phyloP scores from a whole-genome alignment of 352 stramenopile species.

The Aphanomyces invadans region DNA sequence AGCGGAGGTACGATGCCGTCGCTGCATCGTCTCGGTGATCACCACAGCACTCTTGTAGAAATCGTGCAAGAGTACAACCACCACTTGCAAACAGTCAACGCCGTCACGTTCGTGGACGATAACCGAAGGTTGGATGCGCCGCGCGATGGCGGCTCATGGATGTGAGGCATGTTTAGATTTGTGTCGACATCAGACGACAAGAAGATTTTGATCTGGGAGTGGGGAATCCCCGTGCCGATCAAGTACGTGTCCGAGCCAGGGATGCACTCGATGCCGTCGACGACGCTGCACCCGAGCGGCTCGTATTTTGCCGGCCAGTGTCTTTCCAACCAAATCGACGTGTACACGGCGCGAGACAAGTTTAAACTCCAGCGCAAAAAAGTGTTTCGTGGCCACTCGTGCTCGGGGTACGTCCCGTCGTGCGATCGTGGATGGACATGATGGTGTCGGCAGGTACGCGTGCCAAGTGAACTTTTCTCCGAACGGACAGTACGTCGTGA shows the following conservation, averaged over 20 bases:
- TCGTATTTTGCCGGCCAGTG: constrained; percentile 93
- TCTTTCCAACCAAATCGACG: constrained; percentile 98
- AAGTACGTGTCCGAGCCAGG: constrained; percentile 99
- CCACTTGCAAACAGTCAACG: constrained; percentile 97
- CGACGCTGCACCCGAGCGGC: constrained; percentile 90
- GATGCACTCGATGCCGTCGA: constrained; percentile 98
- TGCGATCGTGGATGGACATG: no score
- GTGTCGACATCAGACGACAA: constrained; percentile 98
- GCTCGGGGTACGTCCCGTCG: constrained; percentile 87
- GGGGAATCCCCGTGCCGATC: constrained; percentile 95
- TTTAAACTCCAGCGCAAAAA: constrained; percentile 94
- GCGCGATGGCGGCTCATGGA: background rate
- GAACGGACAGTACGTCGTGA: constrained; percentile 92
- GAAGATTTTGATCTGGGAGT: constrained; percentile 98
- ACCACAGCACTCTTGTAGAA: constrained; percentile 34
- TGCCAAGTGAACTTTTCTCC: constrained; percentile 94
- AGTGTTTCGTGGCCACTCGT: constrained; percentile 88
- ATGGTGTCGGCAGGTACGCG: constrained; percentile 37
- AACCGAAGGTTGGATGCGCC: constrained; percentile 49
- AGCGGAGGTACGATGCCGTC: constrained; percentile 31
- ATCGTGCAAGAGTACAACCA: constrained; percentile 99
- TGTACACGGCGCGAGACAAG: constrained; percentile 93
- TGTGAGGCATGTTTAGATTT: constrained; percentile 31
- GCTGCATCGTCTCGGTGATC: background rate
- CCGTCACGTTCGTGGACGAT: constrained; percentile 98